Evolutionary conservation across 495 filamentous ascomycete species (phyloP).

Genomic region (Massariosphaeria phaeospora): DNA sequence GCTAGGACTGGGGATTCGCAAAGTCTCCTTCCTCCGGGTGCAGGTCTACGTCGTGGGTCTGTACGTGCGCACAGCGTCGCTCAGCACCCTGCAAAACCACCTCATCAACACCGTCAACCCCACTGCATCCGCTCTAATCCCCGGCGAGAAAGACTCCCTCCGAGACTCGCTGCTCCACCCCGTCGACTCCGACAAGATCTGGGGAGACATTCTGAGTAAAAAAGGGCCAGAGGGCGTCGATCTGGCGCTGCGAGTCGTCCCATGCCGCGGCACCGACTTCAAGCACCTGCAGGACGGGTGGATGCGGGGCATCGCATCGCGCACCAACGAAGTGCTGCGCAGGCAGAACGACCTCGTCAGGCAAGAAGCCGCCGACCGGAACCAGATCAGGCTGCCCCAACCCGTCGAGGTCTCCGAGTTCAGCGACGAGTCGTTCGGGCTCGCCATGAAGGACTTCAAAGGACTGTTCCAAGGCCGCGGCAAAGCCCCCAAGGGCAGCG

Average conservation of each 20-base stretch:
- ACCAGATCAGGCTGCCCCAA: slow-evolving; percentile 14
- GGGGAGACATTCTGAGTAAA: slow-evolving; percentile 63
- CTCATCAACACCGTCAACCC: slow-evolving; percentile 47
- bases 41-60: slow-evolving; percentile 92
- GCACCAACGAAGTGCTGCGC: slow-evolving; percentile 47
- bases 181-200: slow-evolving; percentile 60
- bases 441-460: slow-evolving; percentile 69
- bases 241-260: slow-evolving; percentile 72
- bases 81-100: slow-evolving; percentile 53
- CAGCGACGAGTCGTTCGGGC: slow-evolving; percentile 57
- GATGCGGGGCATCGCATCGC: slow-evolving; percentile 72
- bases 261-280: slow-evolving; percentile 85
- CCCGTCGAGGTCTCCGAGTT: slow-evolving; percentile 28
- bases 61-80: slow-evolving; percentile 77
- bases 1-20: slow-evolving; percentile 79
- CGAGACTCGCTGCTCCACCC: slow-evolving; percentile 63
- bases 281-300: slow-evolving; percentile 85
- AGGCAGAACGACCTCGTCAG: slow-evolving; percentile 21
- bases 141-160: slow-evolving; percentile 67
- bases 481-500: slow-evolving; percentile 66
- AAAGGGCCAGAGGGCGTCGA: slow-evolving; percentile 50
- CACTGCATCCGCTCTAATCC: slow-evolving; percentile 74
- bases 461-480: slow-evolving; percentile 65
- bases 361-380: slow-evolving; percentile 17
- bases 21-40: slow-evolving; percentile 82